Conservation (phyloP, 768 basidiomycete species). For the Paxillus rubicundulus region DNA sequence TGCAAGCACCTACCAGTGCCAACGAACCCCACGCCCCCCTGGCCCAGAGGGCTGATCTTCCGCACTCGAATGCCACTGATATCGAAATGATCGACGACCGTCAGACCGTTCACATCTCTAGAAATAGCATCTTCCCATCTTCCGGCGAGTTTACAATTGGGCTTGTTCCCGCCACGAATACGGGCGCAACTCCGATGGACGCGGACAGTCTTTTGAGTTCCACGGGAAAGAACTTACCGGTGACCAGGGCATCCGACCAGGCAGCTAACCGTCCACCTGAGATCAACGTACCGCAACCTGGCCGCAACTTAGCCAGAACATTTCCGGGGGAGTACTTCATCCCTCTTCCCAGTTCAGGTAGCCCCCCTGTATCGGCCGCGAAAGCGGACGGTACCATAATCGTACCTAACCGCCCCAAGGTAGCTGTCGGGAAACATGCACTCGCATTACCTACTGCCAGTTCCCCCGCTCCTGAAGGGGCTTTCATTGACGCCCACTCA, state of each 20-base stretch:
- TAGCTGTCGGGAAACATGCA: not conserved
- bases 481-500: not conserved
- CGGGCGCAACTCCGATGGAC: not conserved
- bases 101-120: slow-evolving; percentile 19
- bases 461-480: slow-evolving; percentile 1
- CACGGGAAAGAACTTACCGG: not conserved
- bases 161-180: slow-evolving; percentile 1
- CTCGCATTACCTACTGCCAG: slow-evolving; percentile 16
- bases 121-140: slow-evolving; percentile 30
- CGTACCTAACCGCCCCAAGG: not conserved
- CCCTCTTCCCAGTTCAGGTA: slow-evolving; percentile 4
- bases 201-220: not conserved
- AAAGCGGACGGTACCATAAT: not conserved
- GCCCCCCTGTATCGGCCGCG: slow-evolving; percentile 3
- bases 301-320: not conserved
- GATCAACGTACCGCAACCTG: not conserved
- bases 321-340: slow-evolving; percentile 19
- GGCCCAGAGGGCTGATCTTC: not conserved
- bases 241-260: not conserved
- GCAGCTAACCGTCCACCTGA: not conserved
- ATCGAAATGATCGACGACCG: slow-evolving; percentile 22
- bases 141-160: slow-evolving; percentile 27
- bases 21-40: not conserved
- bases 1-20: not conserved
- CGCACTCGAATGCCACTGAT: slow-evolving; percentile 1